Evolutionary conservation across 805 yeast genomes (phyloP), one percentile per base, ranked within the genome.

Genomic region (Komagataella pseudopastoris): DNA sequence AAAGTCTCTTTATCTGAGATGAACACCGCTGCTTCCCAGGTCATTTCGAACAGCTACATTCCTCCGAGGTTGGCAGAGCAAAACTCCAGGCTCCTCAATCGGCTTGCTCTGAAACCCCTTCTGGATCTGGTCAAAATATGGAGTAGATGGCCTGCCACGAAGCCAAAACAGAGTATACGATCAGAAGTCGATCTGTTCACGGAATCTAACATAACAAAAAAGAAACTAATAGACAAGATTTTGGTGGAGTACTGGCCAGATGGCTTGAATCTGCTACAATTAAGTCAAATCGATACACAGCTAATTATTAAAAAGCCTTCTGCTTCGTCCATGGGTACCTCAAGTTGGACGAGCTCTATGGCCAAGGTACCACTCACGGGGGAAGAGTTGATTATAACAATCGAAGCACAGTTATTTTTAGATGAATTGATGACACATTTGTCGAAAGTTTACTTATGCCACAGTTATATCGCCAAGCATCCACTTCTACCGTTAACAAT

Each of bases 221-320:
- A 63, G 50, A 63, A 60, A 48, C 55, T 70, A 20, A 65, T 80
- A 4, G 80, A 79, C 52, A 60, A 63, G 43, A 66, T 80, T n/a
- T 53, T 78, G 6, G 69, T 63, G 45, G 74, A 75, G 12, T 74
- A 68, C 56, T 83, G 86, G 76, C 65, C 73, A 1, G 57, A 63
- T 5, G 88, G 88, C 0, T 61, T 83, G 46, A 83, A 81, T 56
- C 64, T 82, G 1, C 68, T 80, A 16, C 95, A 86, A 60, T 60
- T 81, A 45, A 82, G 93, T 0, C 88, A 84, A 54, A 65, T 85
- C 4, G 93, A 86, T 56, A 77, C 83, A 51, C 85, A 82, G 56
- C 59, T 75, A 47, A 67, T 85, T 47, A 76, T 85, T 2, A 85
- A 82, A 57, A 73, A 76, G 53, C 81, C 89, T 0, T 64, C 63